Evolutionary conservation across 805 yeast genomes (phyloP), one percentile per base, ranked within the genome.

Genomic region (Komagataella pastoris): DNA sequence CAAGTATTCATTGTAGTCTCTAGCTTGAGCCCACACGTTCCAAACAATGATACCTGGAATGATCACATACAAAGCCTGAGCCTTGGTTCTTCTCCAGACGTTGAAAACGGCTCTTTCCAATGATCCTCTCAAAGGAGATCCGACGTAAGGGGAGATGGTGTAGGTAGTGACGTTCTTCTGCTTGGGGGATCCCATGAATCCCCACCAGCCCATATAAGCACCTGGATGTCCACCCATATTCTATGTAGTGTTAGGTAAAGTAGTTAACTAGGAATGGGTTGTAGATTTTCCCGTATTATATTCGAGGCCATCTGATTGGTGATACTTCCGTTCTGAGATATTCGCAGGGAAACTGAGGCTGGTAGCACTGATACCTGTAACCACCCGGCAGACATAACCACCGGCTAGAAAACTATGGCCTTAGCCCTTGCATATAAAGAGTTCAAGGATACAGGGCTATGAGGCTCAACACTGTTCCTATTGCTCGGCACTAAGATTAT

Each of bases 161-260:
- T 91, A 93, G 54, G 85, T 79, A 56, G 91, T 85, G 58, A 85
- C 75, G 73, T 88, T 84, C 71, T 87, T 87, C 75, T 88, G 96
- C 61, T 78, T 79, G 67, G 93, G 90, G 70, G 86, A 77, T 55
- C 76, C 96, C 66, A 89, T 71, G 74, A 76, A 70, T 66, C 97
- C 97, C 97, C 97, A 89, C 97, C 97, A 89, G 61, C 97, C 97
- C 91, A 87, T 83, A 65, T 85, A 89, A 64, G 88, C 82, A 61
- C 79, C 79, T 67, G 84, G 67, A 64, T 66, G 84, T 65, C 84
- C 87, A 66, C 79, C 85, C 88, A 83, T 83, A 63, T 56, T 65
- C 52, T 48, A 57, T 59, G 52, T 52, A 50, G 49, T 47, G 14
- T 30, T 30, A 30, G 40, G 40, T 8, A 8, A 30, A 30, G 40